These are phyloP conservation scores for Trypanosoma cruzi DNA, from an alignment of 208 protist species.

Conservation along the genomic window DNA sequence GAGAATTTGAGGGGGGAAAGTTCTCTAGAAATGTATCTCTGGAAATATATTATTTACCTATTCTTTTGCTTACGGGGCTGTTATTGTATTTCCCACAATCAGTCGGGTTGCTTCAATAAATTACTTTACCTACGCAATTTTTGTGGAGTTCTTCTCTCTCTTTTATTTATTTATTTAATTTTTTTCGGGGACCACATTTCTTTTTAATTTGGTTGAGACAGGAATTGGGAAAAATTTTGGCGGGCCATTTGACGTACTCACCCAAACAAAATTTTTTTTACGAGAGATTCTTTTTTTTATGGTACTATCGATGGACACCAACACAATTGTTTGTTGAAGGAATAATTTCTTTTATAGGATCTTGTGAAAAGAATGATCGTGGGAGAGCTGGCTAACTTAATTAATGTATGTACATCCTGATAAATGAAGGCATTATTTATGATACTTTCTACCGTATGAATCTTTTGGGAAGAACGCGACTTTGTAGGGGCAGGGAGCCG, in stretches of 20 bases:
- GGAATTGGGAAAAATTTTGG: background rate
- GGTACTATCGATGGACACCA: background rate
- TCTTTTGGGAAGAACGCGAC: no score
- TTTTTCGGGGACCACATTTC: background rate
- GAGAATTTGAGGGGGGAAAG: constrained; percentile 3
- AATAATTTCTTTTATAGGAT: background rate
- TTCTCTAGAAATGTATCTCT: background rate
- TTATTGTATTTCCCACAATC: background rate
- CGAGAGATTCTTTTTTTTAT: background rate
- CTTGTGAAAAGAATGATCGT: background rate
- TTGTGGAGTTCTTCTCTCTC: background rate
- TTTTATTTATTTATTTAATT: background rate
- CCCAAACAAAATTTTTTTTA: constrained; percentile 4
- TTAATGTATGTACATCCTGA: no score
- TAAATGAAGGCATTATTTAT: no score
- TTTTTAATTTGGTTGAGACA: background rate
- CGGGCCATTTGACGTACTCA: constrained; percentile 1
- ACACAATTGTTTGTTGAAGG: background rate
- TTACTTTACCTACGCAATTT: background rate
- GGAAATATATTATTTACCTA: background rate
- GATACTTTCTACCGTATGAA: no score
- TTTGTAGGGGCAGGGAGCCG: no score
- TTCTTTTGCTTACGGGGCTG: background rate
- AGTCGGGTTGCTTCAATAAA: background rate
- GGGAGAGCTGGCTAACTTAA: background rate